phyloP scores from a whole-genome alignment of 768 basidiomycete genomes.

The Jaapia argillacea region DNA sequence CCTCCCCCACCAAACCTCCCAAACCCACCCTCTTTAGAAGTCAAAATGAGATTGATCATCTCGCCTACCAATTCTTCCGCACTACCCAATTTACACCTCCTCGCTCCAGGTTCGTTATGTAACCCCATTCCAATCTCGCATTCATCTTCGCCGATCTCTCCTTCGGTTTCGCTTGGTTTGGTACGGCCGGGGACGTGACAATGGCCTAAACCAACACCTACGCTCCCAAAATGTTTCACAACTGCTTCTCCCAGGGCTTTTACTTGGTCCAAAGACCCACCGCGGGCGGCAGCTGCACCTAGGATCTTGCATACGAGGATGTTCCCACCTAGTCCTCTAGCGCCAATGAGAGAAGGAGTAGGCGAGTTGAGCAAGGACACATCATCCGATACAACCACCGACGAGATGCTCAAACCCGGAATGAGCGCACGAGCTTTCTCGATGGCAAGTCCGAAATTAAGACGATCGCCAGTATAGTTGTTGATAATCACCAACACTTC shows the following conservation, averaged over 20 bases:
- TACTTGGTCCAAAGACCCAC: slow-evolving; percentile 22
- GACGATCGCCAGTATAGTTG: slow-evolving; percentile 45
- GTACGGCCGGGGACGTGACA: slow-evolving; percentile 45
- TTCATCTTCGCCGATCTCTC: slow-evolving; percentile 13
- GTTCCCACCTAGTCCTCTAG: slow-evolving; percentile 37
- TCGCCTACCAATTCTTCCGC: slow-evolving; percentile 18
- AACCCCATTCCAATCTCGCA: slow-evolving; percentile 43
- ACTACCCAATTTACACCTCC: slow-evolving; percentile 10
- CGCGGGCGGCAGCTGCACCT: slow-evolving; percentile 36
- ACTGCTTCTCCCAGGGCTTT: slow-evolving; percentile 23
- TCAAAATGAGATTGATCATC: slow-evolving; percentile 19
- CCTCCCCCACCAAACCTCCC: slow-evolving; percentile 6
- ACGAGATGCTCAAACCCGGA: slow-evolving; percentile 26
- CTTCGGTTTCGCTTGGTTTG: slow-evolving; percentile 10
- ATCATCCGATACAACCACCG: slow-evolving; percentile 46
- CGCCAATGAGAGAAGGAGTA: slow-evolving; percentile 28
- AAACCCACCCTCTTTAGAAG: slow-evolving; percentile 16
- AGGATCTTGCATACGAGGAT: slow-evolving; percentile 48
- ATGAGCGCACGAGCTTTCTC: slow-evolving; percentile 34
- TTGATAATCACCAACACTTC: slow-evolving; percentile 30
- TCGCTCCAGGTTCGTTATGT: slow-evolving; percentile 42
- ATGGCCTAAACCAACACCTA: slow-evolving; percentile 37
- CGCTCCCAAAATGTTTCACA: slow-evolving; percentile 20
- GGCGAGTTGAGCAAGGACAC: slow-evolving; percentile 29
- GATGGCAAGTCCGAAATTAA: slow-evolving; percentile 49